phyloP scores from a whole-genome alignment of 202 grass and related monocot species.

The Carex arenaria region DNA sequence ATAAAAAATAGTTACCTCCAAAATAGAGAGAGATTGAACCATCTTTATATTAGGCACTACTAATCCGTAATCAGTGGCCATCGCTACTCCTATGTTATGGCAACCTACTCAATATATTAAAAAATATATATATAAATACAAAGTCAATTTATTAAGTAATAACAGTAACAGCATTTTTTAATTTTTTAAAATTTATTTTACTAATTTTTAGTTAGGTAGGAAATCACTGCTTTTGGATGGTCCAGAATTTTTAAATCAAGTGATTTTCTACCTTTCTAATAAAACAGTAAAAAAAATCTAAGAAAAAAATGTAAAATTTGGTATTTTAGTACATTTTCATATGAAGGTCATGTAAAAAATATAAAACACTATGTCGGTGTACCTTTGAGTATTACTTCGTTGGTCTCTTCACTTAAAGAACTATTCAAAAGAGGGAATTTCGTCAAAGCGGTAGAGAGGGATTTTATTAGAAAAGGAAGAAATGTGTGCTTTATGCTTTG shows the following conservation, averaged over 20 bases:
- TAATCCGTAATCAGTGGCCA: conserved; percentile 83
- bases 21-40: conserved; percentile 79
- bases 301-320: too few relatives aligned
- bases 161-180: neutral
- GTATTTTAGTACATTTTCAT: too few relatives aligned
- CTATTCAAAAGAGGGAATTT: conserved; percentile 89
- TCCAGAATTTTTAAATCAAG: too few relatives aligned
- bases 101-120: conserved; percentile 47
- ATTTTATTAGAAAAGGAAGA: conserved; percentile 91
- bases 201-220: too few relatives aligned
- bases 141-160: neutral
- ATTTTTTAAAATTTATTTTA: too few relatives aligned
- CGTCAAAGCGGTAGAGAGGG: conserved; percentile 71
- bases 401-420: conserved; percentile 66
- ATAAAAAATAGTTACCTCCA: conserved; percentile 54
- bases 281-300: too few relatives aligned
- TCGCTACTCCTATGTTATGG: conserved; percentile 88
- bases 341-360: too few relatives aligned
- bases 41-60: conserved; percentile 90
- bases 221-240: too few relatives aligned
- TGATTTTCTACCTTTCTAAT: too few relatives aligned
- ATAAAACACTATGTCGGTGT: neutral
- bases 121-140: neutral
- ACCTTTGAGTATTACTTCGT: conserved; percentile 87
- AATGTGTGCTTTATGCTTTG: conserved; percentile 78